Evolutionary conservation across 768 basidiomycete species (phyloP), one percentile per base, ranked within the genome.

Genomic region (Kwoniella mangroviensis): DNA sequence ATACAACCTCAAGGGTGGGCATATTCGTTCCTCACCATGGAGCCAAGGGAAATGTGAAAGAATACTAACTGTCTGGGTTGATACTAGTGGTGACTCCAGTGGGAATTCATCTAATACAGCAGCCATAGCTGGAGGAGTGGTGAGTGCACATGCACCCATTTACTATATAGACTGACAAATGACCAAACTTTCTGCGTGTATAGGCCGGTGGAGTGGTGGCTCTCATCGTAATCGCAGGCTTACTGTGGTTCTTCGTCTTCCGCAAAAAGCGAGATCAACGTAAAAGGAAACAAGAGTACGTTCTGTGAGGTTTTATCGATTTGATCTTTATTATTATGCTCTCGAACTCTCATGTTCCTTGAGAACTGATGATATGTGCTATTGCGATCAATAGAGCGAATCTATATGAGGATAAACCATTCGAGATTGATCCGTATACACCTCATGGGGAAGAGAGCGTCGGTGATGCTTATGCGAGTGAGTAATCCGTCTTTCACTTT

Each of bases 1-100:
- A 45, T 66, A 9, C 55, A 66, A 13, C 53, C 65, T 49, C 41
- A 58, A 58, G 65, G 65, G 65, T 66, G 65, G 58, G 65, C n/a
- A 45, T n/a, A n/a, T n/a, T 21, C 1, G 63, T 5, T 21, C 19
- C 17, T 28, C 26, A 3, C 22, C 9, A 21, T 62, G 19, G 40
- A 19, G 40, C 13, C 24, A 26, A 34, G 9, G 28, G 22, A 28
- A 28, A 42, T 12, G 0, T 17, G 21, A 24, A 17, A 22, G 1
- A 19, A 17, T 0, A 49, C 51, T 26, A 4, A 17, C n/a, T 11
- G 24, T 41, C 52, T 34, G 34, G 22, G 15, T 40, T 41, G 65
- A 17, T 22, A 21, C 4, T 41, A 28, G 45, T 51, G 41, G 43
- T 40, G 21, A 21, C 9, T n/a, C 24, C 4, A 26, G 26, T 17